Evolutionary conservation across 768 basidiomycete genomes (phyloP).

Genomic region (Russula virescens): DNA sequence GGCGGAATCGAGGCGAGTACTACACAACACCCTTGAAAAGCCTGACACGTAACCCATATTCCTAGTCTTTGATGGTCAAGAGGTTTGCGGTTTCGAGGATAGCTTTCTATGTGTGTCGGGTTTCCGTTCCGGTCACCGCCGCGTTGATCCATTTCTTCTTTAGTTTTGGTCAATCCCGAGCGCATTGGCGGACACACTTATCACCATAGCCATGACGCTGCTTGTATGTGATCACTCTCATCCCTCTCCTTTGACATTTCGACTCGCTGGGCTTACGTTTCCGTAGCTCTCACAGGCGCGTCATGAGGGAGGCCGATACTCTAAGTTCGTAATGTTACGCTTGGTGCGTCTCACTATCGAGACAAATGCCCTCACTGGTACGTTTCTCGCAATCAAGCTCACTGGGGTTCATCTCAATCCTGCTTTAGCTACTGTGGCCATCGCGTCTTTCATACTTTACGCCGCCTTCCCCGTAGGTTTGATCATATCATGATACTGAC

Average conservation of each 20-base stretch:
- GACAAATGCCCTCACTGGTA: slow-evolving; percentile 26
- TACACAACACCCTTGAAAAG: background rate
- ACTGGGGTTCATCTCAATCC: background rate
- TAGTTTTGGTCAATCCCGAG: slow-evolving; percentile 16
- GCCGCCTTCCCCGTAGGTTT: slow-evolving; percentile 15
- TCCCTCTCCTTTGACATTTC: background rate
- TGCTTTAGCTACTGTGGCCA: slow-evolving; percentile 8
- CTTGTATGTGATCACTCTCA: background rate
- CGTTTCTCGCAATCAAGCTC: background rate
- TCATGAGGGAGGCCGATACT: background rate
- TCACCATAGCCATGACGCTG: slow-evolving; percentile 10
- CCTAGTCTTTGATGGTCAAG: background rate
- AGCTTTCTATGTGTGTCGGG: background rate
- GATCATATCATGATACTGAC: too few relatives aligned
- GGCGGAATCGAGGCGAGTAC: slow-evolving; percentile 6
- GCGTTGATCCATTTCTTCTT: background rate
- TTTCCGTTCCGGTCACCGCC: background rate
- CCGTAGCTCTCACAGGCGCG: background rate
- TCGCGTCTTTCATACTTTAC: slow-evolving; percentile 9
- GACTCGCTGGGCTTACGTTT: background rate
- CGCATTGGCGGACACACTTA: slow-evolving; percentile 12
- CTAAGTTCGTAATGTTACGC: slow-evolving; percentile 18
- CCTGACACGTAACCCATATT: background rate
- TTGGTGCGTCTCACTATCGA: slow-evolving; percentile 29
- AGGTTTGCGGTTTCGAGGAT: background rate